These are phyloP conservation scores for Podospora conica DNA, from an alignment of 495 filamentous ascomycete genomes.

Conservation along the genomic window DNA sequence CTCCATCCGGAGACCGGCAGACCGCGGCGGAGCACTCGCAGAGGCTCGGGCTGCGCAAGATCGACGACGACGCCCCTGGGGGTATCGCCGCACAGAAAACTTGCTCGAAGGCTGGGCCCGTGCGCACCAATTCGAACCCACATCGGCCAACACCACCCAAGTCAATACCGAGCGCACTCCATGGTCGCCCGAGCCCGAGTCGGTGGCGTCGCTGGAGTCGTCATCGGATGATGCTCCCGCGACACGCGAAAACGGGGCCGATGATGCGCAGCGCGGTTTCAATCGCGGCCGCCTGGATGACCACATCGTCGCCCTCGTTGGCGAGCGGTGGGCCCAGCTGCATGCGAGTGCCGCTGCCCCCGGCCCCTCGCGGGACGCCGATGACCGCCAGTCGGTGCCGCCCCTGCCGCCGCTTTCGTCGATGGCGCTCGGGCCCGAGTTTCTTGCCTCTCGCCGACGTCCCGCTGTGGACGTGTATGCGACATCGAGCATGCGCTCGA, in stretches of 20 bases:
- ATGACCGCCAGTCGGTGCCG: background rate
- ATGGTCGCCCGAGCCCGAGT: no score
- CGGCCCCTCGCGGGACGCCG: conserved; percentile 9
- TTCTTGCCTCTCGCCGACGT: conserved; percentile 6
- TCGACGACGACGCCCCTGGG: conserved; percentile 22
- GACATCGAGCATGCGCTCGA: conserved; percentile 20
- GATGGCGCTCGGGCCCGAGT: conserved; percentile 20
- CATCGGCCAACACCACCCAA: conserved; percentile 2
- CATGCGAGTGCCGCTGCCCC: conserved; percentile 20
- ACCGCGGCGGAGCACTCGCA: conserved; percentile 4
- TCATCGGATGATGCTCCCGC: conserved; percentile 11
- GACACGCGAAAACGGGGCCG: conserved; percentile 1
- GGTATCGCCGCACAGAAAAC: no score
- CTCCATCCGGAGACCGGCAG: conserved; percentile 53
- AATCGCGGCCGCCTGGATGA: conserved; percentile 21
- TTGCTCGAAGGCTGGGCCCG: no score
- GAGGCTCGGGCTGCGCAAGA: conserved; percentile 38
- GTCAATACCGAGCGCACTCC: background rate
- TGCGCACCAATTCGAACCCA: no score
- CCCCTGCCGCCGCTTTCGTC: conserved; percentile 3
- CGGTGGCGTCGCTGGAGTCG: no score
- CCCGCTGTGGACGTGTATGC: conserved; percentile 10
- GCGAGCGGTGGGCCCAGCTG: conserved; percentile 26
- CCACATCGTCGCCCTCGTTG: conserved; percentile 24
- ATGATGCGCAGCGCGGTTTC: conserved; percentile 16